These are phyloP conservation scores for Magnaporthiopsis rhizophila DNA, from an alignment of 2,329 filamentous ascomycete genomes.

Conservation along the genomic window DNA sequence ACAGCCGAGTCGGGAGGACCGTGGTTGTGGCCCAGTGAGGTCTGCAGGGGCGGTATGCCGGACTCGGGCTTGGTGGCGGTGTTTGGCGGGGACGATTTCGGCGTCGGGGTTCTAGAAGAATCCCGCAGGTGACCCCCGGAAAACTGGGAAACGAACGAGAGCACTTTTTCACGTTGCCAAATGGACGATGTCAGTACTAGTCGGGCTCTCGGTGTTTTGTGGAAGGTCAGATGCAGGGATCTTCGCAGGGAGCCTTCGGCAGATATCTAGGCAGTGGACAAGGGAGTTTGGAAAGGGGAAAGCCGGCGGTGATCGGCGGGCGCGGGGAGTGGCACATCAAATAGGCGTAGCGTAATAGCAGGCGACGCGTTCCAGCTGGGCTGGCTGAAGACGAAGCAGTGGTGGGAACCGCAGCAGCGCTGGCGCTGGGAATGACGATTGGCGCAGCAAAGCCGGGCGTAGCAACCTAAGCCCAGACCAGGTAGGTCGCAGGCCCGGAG, in stretches of 20 bases:
- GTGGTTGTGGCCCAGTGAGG: constrained; percentile 8
- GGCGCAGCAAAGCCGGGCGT: not conserved
- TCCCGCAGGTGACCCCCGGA: constrained; percentile 38
- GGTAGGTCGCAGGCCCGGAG: not conserved
- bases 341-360: not conserved
- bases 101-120: constrained; percentile 35
- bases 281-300: not conserved
- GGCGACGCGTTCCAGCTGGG: not conserved
- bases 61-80: constrained; percentile 24
- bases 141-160: constrained; percentile 83
- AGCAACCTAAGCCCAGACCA: not conserved
- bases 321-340: not conserved
- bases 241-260: not conserved
- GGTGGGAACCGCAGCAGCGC: too few species aligned
- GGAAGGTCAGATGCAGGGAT: not conserved
- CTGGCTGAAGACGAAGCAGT: not conserved
- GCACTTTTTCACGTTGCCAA: constrained; percentile 42
- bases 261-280: not conserved
- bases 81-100: constrained; percentile 35
- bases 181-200: not conserved
- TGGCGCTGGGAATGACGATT: not conserved
- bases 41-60: constrained; percentile 10
- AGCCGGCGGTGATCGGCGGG: not conserved
- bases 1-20: constrained; percentile 12
- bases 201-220: not conserved